These are phyloP conservation scores for Aspergillus sergii DNA, from an alignment of 2,329 filamentous ascomycete species.

Conservation along the genomic window DNA sequence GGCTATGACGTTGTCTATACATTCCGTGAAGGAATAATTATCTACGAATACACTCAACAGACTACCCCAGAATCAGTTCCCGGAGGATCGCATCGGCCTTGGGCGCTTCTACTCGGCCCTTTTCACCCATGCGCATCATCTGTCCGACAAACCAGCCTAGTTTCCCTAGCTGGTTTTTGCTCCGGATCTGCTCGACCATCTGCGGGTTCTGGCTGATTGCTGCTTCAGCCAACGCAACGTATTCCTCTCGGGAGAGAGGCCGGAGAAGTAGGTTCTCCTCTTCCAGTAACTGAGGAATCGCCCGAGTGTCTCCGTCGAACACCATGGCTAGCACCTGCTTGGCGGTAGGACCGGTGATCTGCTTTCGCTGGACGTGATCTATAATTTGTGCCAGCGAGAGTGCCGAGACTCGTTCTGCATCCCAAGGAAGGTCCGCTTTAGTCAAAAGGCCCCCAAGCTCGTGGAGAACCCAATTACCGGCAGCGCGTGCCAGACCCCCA, in stretches of 20 bases:
- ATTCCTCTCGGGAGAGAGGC: conserved; percentile 59
- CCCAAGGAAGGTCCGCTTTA: conserved; percentile 54
- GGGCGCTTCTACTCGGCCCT: conserved; percentile 64
- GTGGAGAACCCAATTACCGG: conserved; percentile 73
- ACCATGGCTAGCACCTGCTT: conserved; percentile 61
- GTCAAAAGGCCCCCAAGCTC: conserved; percentile 68
- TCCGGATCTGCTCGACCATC: conserved; percentile 61
- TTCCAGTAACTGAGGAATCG: conserved; percentile 57
- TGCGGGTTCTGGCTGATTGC: conserved; percentile 58
- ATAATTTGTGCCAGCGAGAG: conserved; percentile 50
- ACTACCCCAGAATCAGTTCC: conserved; percentile 45
- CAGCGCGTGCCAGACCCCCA: conserved; percentile 49
- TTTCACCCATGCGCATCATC: conserved; percentile 64
- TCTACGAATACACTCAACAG: not conserved
- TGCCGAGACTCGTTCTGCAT: conserved; percentile 43
- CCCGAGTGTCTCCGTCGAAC: conserved; percentile 54
- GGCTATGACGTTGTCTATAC: conserved; percentile 5
- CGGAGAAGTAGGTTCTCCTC: conserved; percentile 58
- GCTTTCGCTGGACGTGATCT: conserved; percentile 44
- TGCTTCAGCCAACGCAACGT: conserved; percentile 55
- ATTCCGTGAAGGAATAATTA: not conserved
- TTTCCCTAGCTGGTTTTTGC: conserved; percentile 65
- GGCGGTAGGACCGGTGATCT: conserved; percentile 58
- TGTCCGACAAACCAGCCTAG: conserved; percentile 69
- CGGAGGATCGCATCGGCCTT: conserved; percentile 59